A percentile compares a stretch with the other conserved stretches of the same genome.
Conservation (phyloP, 805 yeast species). For the Naumovozyma castellii region DNA sequence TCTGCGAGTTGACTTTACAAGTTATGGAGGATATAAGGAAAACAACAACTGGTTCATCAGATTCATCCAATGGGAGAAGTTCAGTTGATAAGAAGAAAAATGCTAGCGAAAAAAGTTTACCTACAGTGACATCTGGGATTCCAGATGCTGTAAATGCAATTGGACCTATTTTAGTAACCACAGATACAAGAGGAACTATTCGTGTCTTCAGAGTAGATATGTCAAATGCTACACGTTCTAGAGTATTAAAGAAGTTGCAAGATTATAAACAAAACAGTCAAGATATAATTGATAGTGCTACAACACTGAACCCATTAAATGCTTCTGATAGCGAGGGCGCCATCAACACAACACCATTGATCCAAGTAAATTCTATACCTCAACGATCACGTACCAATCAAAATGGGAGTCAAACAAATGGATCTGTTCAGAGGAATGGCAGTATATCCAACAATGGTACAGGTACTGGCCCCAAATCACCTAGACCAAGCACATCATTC, state of each 20-base stretch:
- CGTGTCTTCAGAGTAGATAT: slow-evolving; percentile 74
- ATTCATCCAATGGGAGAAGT: not conserved
- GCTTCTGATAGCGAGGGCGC: not conserved
- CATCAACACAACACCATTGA: not conserved
- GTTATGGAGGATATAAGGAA: slow-evolving; percentile 5
- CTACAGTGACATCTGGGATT: not conserved
- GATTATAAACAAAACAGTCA: not conserved
- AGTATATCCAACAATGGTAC: slow-evolving; percentile 1
- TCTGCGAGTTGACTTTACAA: slow-evolving; percentile 49
- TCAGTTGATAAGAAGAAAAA: not conserved
- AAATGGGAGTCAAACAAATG: too few relatives aligned
- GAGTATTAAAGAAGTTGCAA: slow-evolving; percentile 17
- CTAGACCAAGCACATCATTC: slow-evolving; percentile 12
- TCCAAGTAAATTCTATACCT: not conserved
- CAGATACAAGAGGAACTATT: slow-evolving; percentile 64
- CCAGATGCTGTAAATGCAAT: slow-evolving; percentile 25
- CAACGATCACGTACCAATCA: not conserved
- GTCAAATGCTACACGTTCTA: slow-evolving; percentile 39
- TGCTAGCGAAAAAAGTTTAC: not conserved
- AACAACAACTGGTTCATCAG: not conserved
- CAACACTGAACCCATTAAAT: not conserved
- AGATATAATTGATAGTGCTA: not conserved
- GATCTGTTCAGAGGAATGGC: not conserved
- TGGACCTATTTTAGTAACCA: slow-evolving; percentile 54
- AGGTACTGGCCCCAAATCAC: not conserved